Conservation (phyloP, 2,329 filamentous ascomycete genomes). For the Dactylellina haptotyla region DNA sequence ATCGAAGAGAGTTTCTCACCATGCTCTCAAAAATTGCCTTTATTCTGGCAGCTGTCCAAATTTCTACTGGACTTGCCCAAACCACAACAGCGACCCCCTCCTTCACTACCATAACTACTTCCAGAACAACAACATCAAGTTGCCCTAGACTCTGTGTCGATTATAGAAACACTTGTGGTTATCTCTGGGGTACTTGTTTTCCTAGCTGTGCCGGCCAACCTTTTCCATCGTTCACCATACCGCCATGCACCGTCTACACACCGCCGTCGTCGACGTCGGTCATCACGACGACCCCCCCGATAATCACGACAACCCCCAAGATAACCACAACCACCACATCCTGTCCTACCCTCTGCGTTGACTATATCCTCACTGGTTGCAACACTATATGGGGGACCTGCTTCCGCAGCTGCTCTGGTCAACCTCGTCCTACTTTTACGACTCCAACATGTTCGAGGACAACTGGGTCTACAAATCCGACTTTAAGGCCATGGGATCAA, state of each 20-base stretch:
- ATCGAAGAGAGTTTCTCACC: too few species aligned
- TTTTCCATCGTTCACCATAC: conserved; percentile 14
- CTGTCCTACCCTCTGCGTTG: conserved; percentile 8
- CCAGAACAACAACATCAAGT: neutral
- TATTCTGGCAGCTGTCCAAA: conserved; percentile 3
- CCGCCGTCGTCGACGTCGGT: too few species aligned
- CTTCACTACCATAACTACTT: neutral
- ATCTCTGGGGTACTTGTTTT: conserved; percentile 24
- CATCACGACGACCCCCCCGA: too few species aligned
- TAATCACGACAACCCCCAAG: neutral
- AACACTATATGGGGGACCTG: conserved; percentile 26
- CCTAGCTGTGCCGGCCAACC: conserved; percentile 27
- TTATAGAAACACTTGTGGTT: conserved; percentile 21
- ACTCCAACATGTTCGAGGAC: conserved; percentile 7
- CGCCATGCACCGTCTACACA: conserved; percentile 14
- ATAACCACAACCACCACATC: neutral
- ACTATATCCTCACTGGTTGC: neutral
- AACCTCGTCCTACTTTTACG: neutral
- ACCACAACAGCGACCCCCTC: too few species aligned
- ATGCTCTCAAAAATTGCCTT: conserved; percentile 26
- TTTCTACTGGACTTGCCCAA: neutral
- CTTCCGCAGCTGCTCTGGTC: conserved; percentile 10
- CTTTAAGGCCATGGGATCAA: conserved; percentile 12
- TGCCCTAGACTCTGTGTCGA: conserved; percentile 29
- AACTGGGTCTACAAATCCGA: neutral